Evolutionary conservation across 2,329 filamentous ascomycete species (phyloP).

Genomic region (Fusarium neocosmosporiellum): DNA sequence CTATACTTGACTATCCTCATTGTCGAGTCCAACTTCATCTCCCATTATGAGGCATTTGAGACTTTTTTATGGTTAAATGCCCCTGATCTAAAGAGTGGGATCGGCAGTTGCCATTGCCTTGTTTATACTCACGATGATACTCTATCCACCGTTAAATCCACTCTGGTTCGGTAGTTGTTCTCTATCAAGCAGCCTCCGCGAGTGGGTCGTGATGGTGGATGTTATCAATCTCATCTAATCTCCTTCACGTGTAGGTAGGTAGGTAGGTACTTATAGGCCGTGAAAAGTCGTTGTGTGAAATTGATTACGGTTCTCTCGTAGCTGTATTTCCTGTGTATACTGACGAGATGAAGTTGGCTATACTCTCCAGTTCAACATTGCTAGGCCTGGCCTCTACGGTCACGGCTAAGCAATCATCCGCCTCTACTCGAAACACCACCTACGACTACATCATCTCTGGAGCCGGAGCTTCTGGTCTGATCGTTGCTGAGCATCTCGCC

Average conservation of each 20-base stretch:
- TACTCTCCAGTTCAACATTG: constrained; percentile 14
- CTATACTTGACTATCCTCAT: neutral
- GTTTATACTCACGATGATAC: neutral
- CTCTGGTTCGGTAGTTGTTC: constrained; percentile 17
- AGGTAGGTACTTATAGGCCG: neutral
- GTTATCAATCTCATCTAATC: constrained; percentile 43
- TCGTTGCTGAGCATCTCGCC: constrained; percentile 58
- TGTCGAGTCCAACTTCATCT: neutral
- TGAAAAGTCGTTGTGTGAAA: neutral
- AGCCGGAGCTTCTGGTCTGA: constrained; percentile 37
- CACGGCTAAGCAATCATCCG: constrained; percentile 8
- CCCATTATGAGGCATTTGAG: constrained; percentile 4
- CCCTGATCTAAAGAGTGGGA: neutral
- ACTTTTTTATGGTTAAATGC: constrained; percentile 3
- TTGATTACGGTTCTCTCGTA: neutral
- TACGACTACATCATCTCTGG: constrained; percentile 40
- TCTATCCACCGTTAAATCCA: constrained; percentile 29
- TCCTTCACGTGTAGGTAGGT: constrained; percentile 4
- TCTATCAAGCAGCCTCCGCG: constrained; percentile 9
- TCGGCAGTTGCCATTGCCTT: constrained; percentile 12
- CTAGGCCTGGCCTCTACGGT: constrained; percentile 23
- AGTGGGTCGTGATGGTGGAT: neutral
- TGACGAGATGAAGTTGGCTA: constrained; percentile 25
- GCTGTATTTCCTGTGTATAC: neutral
- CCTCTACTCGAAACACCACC: constrained; percentile 19